Evolutionary conservation across 1,284 basidiomycete genomes (phyloP).

Genomic region (Ustilago hordei): DNA sequence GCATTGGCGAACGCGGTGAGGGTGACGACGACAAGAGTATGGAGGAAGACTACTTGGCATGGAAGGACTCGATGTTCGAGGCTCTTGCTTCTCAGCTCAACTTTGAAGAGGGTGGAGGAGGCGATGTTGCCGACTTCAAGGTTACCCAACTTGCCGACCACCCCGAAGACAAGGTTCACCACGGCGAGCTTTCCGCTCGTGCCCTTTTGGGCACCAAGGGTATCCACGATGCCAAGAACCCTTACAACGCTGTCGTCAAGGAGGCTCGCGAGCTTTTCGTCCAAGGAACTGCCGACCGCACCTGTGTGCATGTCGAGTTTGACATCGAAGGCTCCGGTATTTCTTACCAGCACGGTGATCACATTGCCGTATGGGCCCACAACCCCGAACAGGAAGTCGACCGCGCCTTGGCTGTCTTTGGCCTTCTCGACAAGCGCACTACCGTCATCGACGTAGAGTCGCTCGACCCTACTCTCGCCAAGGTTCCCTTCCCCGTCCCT

Average conservation of each 20-base stretch:
- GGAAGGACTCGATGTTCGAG: conserved; percentile 98
- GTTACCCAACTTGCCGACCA: conserved; percentile 80
- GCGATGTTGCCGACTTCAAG: conserved; percentile 92
- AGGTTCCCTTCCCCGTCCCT: conserved; percentile 97
- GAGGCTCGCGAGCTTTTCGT: conserved; percentile 86
- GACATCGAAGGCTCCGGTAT: conserved; percentile 94
- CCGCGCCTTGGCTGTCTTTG: conserved; percentile 86
- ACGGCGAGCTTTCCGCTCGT: conserved; percentile 74
- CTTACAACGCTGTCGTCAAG: conserved; percentile 86
- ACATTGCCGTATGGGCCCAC: conserved; percentile 95
- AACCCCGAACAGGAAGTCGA: conserved; percentile 93
- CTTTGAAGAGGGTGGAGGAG: conserved; percentile 95
- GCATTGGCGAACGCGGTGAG: conserved; percentile 91
- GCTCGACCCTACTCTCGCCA: conserved; percentile 95
- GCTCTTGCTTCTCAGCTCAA: conserved; percentile 82
- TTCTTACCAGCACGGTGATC: conserved; percentile 98
- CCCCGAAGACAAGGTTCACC: conserved; percentile 62
- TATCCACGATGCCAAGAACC: conserved; percentile 97
- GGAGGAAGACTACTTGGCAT: conserved; percentile 99
- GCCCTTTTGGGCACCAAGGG: conserved; percentile 84
- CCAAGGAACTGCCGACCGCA: conserved; percentile 77
- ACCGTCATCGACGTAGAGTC: conserved; percentile 87
- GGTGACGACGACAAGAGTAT: conserved; percentile 99
- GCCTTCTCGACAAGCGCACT: conserved; percentile 78
- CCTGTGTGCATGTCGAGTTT: conserved; percentile 95